Evolutionary conservation across 2,329 filamentous ascomycete species (phyloP), one percentile per base, ranked within the genome.

Genomic region (Rugonectria rugulosa): DNA sequence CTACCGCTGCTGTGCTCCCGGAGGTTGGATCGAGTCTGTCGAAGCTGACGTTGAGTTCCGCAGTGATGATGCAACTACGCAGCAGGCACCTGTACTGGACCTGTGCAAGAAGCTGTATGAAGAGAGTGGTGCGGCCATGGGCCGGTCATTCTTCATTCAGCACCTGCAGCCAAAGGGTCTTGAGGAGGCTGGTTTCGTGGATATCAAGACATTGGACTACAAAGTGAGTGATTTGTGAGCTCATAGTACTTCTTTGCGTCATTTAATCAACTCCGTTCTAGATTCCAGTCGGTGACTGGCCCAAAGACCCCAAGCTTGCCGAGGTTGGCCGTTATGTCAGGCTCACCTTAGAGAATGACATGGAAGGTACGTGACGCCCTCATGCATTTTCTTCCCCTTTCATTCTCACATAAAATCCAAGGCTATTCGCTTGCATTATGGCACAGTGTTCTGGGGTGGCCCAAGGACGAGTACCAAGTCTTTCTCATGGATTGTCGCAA

Each of bases 21-120:
- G 56, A 8, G 63, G 63, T 1, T 65, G 59, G 59, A 50, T 66
- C 2, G 51, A 66, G 15, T 56, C 60, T 2, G 61, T 9, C 2
- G 63, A 66, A 20, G 61, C 63, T 2, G 63, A 66, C 2, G 55
- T 66, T 1, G 48, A 45, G 3, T 64, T 65, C 7, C 53, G 53
- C 5, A 66, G 63, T 14, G 63, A 66, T 8, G 63, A 66, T 2
- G 63, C 59, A 2, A 66, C 63, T 1, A 61, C 54, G 3, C 54
- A 66, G 2, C 42, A 55, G 1, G n/a, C 5, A 20, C 65, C 34
- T 20, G 41, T 10, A 14, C 12, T 66, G 2, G 60, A 64, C 15
- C 12, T 50, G 3, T 66, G 53, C 42, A 37, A 26, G 1, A 62
- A 56, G 15, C 17, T 66, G 2, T 66, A 64, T 3, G 38, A 36